Base-by-base conservation (phyloP, 345 rosid genomes). In the Pseudoturritis turrita region DNA sequence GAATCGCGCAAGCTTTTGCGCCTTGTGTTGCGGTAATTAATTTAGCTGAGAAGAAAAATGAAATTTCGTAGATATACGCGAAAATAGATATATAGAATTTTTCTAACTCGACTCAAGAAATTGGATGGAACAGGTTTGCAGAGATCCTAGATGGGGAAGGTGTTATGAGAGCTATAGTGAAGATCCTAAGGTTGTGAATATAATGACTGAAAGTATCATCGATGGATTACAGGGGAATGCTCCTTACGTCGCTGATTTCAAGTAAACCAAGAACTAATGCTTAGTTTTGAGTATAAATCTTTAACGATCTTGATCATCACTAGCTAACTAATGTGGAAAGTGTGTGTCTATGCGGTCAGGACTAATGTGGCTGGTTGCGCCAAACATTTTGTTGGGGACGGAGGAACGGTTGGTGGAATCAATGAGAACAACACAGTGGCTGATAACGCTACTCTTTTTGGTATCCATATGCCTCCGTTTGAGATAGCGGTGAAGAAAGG, bases 71-170 rank as follows among this genome's bases (percentile, higher is more conserved):
- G 3, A 2, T n/a, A 45, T 8, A n/a, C 6, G 14, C 14, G 28
- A 18, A 19, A 35, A 6, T 9, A 25, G 15, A 56, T 41, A 15
- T 25, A 18, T 1, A 31, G 1, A 40, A 45, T 14, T 19, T 49
- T 29, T 49, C 7, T 66, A 66, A 47, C 11, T 36, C 7, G 35
- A 23, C 18, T 18, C 4, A 7, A 17, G 9, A 28, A 49, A 49
- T 26, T 37, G 43, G 55, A 68, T 61, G 62, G 25, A 59, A 70
- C 59, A 87, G 97, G 99, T 95, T 23, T 95, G 97, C 59, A 84
- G 98, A 80, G 98, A 95, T 81, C 98, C 97, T 9, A 85, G 97
- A 75, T 95, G 97, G 99, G 96, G 99, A 49, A 76, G 97, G 37
- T 95, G 99, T 79, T 95, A 87, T 3, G 97, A 95, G 78, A 95